A percentile compares a stretch with the other conserved stretches of the same genome.
These are phyloP conservation scores for Fusarium subtropicale DNA, from an alignment of 2,329 filamentous ascomycete genomes.

Conservation along the genomic window DNA sequence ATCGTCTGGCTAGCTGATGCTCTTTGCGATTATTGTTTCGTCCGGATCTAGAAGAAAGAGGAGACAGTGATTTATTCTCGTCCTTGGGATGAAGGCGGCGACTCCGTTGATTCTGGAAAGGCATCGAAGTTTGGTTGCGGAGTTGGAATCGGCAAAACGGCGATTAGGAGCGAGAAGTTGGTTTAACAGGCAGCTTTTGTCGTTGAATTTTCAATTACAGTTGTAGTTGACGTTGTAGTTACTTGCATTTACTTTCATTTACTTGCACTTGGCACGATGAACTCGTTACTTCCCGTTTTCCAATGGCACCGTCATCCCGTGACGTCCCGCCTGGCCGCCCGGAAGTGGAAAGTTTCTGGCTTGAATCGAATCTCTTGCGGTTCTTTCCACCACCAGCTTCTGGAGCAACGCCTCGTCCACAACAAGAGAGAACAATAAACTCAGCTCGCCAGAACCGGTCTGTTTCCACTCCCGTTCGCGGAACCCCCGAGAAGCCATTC, in stretches of 20 bases:
- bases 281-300: slow-evolving; percentile 9
- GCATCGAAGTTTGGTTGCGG: slow-evolving; percentile 1
- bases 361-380: not conserved
- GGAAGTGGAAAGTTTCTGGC: slow-evolving; percentile 12
- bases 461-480: slow-evolving; percentile 27
- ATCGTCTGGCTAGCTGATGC: not conserved
- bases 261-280: not conserved
- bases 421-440: not conserved
- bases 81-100: not conserved
- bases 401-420: not conserved
- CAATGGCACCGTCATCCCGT: slow-evolving; percentile 24
- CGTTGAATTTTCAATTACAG: not conserved
- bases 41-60: slow-evolving; percentile 28
- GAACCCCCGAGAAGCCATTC: slow-evolving; percentile 30
- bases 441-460: not conserved
- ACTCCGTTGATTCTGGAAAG: not conserved
- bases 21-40: not conserved
- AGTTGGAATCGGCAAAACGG: slow-evolving; percentile 6
- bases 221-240: not conserved
- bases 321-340: slow-evolving; percentile 25
- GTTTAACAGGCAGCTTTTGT: not conserved
- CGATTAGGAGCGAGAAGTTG: not conserved
- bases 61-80: not conserved
- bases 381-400: not conserved
- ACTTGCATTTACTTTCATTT: not conserved